A percentile compares a stretch with the other conserved stretches of the same genome.
Conservation (phyloP, 805 yeast genomes). For the Kuraishia capsulata region DNA sequence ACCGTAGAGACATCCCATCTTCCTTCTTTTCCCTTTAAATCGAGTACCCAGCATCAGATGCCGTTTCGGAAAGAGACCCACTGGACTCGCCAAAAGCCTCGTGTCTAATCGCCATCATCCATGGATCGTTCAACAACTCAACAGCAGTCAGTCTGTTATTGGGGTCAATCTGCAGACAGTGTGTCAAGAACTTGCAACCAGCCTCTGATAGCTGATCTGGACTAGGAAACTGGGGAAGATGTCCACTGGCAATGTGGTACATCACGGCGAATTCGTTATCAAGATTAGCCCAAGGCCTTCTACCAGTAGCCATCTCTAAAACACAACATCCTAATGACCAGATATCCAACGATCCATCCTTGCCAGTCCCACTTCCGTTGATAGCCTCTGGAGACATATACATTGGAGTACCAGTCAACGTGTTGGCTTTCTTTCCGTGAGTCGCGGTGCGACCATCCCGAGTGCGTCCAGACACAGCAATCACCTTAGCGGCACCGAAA, state of each 20-base stretch:
- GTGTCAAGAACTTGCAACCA: conserved; percentile 63
- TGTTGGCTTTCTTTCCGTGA: conserved; percentile 22
- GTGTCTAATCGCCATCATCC: conserved; percentile 69
- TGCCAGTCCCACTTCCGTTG: conserved; percentile 58
- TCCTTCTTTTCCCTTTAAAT: neutral
- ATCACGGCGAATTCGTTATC: conserved; percentile 98
- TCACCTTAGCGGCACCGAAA: conserved; percentile 94
- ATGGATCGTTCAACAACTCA: conserved; percentile 79
- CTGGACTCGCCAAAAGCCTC: conserved; percentile 40
- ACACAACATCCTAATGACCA: conserved; percentile 98
- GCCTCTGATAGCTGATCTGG: conserved; percentile 66
- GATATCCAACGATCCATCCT: conserved; percentile 68
- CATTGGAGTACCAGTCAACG: conserved; percentile 94
- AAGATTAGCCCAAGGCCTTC: conserved; percentile 91
- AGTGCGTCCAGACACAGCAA: conserved; percentile 50
- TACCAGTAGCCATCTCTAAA: conserved; percentile 92
- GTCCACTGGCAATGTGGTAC: conserved; percentile 97
- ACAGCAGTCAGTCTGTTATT: conserved; percentile 72
- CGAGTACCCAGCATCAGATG: neutral
- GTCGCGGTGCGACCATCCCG: conserved; percentile 7
- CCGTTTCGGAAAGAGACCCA: neutral
- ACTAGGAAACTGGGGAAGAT: conserved; percentile 76
- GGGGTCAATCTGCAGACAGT: conserved; percentile 81
- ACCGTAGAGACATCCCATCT: too few species aligned
- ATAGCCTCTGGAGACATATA: conserved; percentile 98